Evolutionary conservation across 352 stramenopile species (phyloP).

Genomic region (Globisporangium apiculatum): DNA sequence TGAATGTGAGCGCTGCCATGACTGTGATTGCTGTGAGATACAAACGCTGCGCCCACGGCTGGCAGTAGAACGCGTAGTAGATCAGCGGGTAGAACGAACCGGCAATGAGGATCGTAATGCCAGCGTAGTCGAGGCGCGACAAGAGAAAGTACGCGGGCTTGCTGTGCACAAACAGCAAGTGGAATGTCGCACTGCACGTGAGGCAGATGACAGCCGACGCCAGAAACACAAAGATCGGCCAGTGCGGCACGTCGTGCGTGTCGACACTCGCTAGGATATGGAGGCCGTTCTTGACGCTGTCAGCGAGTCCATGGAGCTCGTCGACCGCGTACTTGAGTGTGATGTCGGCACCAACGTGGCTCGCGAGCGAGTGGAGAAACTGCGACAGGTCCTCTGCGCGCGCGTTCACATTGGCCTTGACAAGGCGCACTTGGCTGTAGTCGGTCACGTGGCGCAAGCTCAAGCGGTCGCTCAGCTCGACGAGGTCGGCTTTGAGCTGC

Average conservation of each 20-base stretch:
- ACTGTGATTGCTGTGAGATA: slow-evolving; percentile 66
- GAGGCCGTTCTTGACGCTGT: slow-evolving; percentile 76
- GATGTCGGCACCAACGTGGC: slow-evolving; percentile 63
- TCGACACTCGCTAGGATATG: slow-evolving; percentile 63
- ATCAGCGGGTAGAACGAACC: slow-evolving; percentile 84
- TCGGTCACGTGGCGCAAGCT: slow-evolving; percentile 40
- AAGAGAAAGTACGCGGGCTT: slow-evolving; percentile 66
- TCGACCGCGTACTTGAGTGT: slow-evolving; percentile 72
- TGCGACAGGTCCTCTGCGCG: slow-evolving; percentile 62
- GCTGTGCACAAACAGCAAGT: slow-evolving; percentile 82
- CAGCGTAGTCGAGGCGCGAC: slow-evolving; percentile 76
- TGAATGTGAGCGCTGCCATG: slow-evolving; percentile 65
- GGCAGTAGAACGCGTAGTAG: slow-evolving; percentile 89
- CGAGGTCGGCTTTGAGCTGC: slow-evolving; percentile 54
- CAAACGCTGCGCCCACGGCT: slow-evolving; percentile 46
- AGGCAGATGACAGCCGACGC: slow-evolving; percentile 74
- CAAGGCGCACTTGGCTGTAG: slow-evolving; percentile 40
- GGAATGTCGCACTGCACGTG: slow-evolving; percentile 76
- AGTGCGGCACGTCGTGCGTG: slow-evolving; percentile 70
- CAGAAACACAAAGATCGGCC: slow-evolving; percentile 86
- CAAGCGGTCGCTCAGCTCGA: slow-evolving; percentile 42
- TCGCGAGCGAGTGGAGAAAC: slow-evolving; percentile 63
- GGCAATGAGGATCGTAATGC: slow-evolving; percentile 84
- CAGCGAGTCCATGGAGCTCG: slow-evolving; percentile 62
- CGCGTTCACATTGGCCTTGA: slow-evolving; percentile 49